phyloP scores from a whole-genome alignment of 2,329 filamentous ascomycete genomes.

The Tolypocladium endophyticum region DNA sequence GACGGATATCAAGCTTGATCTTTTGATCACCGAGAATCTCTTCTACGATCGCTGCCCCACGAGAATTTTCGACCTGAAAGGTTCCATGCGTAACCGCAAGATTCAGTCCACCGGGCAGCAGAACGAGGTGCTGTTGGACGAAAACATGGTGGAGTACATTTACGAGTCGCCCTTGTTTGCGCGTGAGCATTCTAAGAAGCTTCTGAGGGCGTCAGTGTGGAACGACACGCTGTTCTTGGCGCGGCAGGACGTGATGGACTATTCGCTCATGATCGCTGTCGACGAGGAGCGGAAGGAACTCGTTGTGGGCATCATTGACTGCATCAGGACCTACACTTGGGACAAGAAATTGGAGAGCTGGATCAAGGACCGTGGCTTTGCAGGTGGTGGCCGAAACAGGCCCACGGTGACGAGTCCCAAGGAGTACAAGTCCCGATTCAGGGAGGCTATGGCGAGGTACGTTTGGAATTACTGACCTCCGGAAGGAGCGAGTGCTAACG shows the following conservation, averaged over 20 bases:
- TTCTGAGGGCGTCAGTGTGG: slow-evolving; percentile 85
- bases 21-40: slow-evolving; percentile 93
- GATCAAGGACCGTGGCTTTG: slow-evolving; percentile 95
- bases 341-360: slow-evolving; percentile 99
- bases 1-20: slow-evolving; percentile 86
- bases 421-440: slow-evolving; percentile 92
- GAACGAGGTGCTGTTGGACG: slow-evolving; percentile 91
- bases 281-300: slow-evolving; percentile 84
- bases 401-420: slow-evolving; percentile 96
- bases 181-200: slow-evolving; percentile 89
- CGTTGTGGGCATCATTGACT: slow-evolving; percentile 96
- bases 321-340: slow-evolving; percentile 97
- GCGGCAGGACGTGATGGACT: slow-evolving; percentile 97
- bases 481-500: slow-evolving; percentile 3
- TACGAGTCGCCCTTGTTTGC: slow-evolving; percentile 95
- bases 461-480: slow-evolving; percentile 11
- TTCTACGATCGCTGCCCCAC: slow-evolving; percentile 92
- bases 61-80: slow-evolving; percentile 90
- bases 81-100: slow-evolving; percentile 96
- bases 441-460: slow-evolving; percentile 91
- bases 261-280: slow-evolving; percentile 95
- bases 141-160: slow-evolving; percentile 99
- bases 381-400: slow-evolving; percentile 63
- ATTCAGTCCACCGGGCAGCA: slow-evolving; percentile 92
- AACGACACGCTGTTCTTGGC: slow-evolving; percentile 95